These are phyloP conservation scores for Gaertneriomyces semiglobifer DNA, from an alignment of 192 early-diverging fungal genomes.

Conservation along the genomic window DNA sequence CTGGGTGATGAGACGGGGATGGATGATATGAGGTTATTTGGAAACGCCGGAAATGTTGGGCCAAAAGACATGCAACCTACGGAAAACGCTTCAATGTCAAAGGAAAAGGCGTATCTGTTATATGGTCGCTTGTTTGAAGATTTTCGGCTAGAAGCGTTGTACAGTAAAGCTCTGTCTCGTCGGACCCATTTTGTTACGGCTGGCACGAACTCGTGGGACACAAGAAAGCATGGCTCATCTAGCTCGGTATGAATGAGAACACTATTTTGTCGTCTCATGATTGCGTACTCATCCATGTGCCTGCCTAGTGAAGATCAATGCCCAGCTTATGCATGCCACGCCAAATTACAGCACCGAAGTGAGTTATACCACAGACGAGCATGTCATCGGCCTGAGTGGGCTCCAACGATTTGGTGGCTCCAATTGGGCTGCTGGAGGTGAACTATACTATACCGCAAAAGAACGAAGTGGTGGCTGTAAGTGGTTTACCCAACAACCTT, in stretches of 20 bases:
- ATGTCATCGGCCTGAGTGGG: conserved; percentile 75
- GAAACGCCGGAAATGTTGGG: not conserved
- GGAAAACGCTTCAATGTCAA: not conserved
- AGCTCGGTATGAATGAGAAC: conserved; percentile 14
- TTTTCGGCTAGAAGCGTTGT: conserved; percentile 62
- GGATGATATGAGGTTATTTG: conserved; percentile 3
- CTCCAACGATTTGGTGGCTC: conserved; percentile 65
- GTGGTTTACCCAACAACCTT: conserved; percentile 10
- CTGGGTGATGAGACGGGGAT: conserved; percentile 13
- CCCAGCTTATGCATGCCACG: conserved; percentile 69
- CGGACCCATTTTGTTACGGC: conserved; percentile 58
- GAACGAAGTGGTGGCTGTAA: conserved; percentile 88
- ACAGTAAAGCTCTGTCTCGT: conserved; percentile 51
- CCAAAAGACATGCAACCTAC: not conserved
- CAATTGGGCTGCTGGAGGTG: conserved; percentile 45
- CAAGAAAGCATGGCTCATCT: not conserved
- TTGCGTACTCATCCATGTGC: not conserved
- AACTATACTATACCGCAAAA: conserved; percentile 55
- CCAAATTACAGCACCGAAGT: conserved; percentile 72
- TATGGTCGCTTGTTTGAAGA: conserved; percentile 75
- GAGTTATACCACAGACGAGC: conserved; percentile 72
- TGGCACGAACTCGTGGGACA: conserved; percentile 55
- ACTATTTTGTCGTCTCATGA: conserved; percentile 18
- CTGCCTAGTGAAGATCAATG: conserved; percentile 43
- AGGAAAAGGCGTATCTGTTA: conserved; percentile 54